phyloP scores from a whole-genome alignment of 2,329 filamentous ascomycete genomes.

The Pleurostoma richardsiae region DNA sequence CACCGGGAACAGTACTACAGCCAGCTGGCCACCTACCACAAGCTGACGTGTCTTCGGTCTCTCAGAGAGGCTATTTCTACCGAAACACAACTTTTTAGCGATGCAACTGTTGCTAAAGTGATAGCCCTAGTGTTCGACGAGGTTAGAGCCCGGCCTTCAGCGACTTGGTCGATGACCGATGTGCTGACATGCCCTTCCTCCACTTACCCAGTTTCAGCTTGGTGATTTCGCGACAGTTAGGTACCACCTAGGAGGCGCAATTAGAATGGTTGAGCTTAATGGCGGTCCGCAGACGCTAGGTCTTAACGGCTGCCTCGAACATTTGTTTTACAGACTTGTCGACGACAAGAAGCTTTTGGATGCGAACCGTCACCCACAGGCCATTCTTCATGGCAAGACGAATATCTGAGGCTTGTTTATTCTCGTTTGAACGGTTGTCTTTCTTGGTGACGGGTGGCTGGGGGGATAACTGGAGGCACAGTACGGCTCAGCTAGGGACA shows the following conservation, averaged over 20 bases:
- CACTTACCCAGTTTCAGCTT: constrained; percentile 1
- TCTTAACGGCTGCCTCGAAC: constrained; percentile 6
- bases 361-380: background rate
- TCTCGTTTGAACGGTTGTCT: too few species aligned
- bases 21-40: constrained; percentile 6
- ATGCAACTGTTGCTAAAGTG: constrained; percentile 2
- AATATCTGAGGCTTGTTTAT: too few species aligned
- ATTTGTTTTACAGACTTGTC: constrained; percentile 4
- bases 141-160: background rate
- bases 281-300: constrained; percentile 7
- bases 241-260: constrained; percentile 5
- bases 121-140: constrained; percentile 6
- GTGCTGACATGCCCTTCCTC: too few species aligned
- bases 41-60: constrained; percentile 2
- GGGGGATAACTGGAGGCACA: too few species aligned
- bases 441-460: too few species aligned
- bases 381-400: too few species aligned
- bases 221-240: constrained; percentile 4
- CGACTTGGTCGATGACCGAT: background rate
- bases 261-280: constrained; percentile 9
- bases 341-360: constrained; percentile 1
- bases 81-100: background rate
- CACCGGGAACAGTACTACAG: constrained; percentile 1
- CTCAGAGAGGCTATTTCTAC: constrained; percentile 3
- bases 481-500: too few species aligned